Conservation (phyloP, 202 grass and related monocot genomes). For the Carex sylvatica region DNA sequence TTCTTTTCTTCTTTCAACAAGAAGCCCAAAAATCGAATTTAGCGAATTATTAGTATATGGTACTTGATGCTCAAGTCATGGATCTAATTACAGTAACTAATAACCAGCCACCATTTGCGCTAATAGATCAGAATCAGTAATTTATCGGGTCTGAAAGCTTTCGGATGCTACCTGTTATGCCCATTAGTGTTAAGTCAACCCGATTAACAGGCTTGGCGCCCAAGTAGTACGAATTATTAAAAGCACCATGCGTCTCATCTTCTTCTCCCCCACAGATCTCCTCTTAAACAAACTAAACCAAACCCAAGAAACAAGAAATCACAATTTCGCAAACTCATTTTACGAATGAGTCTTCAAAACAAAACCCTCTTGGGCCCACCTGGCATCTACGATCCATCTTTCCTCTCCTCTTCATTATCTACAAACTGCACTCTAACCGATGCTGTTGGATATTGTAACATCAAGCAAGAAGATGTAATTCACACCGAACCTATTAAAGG, state of each 20-base stretch:
- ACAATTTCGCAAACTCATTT: not conserved
- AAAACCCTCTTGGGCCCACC: constrained; percentile 21
- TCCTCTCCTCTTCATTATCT: constrained; percentile 7
- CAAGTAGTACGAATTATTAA: constrained; percentile 1
- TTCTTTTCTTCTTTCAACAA: too few relatives aligned
- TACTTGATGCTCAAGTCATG: not conserved
- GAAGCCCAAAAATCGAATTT: too few relatives aligned
- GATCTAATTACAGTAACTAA: not conserved
- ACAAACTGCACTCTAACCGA: not conserved
- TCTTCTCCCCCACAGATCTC: not conserved
- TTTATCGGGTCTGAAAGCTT: not conserved
- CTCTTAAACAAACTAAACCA: not conserved
- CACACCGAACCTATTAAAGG: constrained; percentile 32
- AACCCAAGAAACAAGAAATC: constrained; percentile 10
- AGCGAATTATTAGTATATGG: too few relatives aligned
- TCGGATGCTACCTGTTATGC: not conserved
- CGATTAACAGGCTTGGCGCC: constrained; percentile 7
- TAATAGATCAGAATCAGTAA: not conserved
- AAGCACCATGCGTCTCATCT: constrained; percentile 3
- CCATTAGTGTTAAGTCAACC: not conserved
- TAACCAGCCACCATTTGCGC: not conserved
- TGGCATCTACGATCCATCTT: constrained; percentile 1
- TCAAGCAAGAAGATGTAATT: not conserved
- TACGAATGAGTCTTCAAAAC: constrained; percentile 10
- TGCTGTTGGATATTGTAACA: not conserved